Evolutionary conservation across 768 basidiomycete genomes (phyloP), one percentile per base, ranked within the genome.

Genomic region (Lactifluus volemus): DNA sequence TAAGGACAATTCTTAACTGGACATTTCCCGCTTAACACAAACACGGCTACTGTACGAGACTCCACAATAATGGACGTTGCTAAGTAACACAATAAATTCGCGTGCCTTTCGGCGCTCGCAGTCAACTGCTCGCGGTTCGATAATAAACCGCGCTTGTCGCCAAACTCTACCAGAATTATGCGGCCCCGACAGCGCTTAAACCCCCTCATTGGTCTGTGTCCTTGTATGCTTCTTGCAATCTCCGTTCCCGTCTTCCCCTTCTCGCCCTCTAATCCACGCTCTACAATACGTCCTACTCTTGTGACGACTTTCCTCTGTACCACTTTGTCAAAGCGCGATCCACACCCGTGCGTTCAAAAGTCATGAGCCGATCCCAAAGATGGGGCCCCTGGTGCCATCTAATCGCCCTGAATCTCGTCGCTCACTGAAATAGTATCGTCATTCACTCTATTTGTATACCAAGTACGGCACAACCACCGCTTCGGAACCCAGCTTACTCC

Each of bases 361-460:
- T 38, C 38, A 38, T n/a, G 15, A 8, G 14, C 6, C 25, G 10
- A n/a, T n/a, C 14, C 21, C 21, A 12, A 29, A 19, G 42, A 38
- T 29, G 11, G 8, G 5, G 2, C 12, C 36, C 25, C 29, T 21
- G 25, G 47, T 12, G 38, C 29, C 39, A n/a, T 49, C 48, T 49
- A 4, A n/a, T 48, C 17, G 29, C 54, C 29, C 17, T 47, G 21
- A 45, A 45, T 19, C 11, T 45, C 34, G 15, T n/a, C 41, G 21
- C 21, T 49, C 11, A 49, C 5, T 42, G 38, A 8, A 30, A 38
- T 21, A 15, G 38, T 42, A 38, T 11, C 44, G 45, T 21, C n/a
- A 32, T 51, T 59, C 42, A 51, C 58, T 52, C 50, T 59, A 52
- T 59, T 58, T 52, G 25, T 34, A 52, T 45, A 19, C 34, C 50